Evolutionary conservation across 2,329 filamentous ascomycete genomes (phyloP).

Genomic region (Exserohilum turcica): DNA sequence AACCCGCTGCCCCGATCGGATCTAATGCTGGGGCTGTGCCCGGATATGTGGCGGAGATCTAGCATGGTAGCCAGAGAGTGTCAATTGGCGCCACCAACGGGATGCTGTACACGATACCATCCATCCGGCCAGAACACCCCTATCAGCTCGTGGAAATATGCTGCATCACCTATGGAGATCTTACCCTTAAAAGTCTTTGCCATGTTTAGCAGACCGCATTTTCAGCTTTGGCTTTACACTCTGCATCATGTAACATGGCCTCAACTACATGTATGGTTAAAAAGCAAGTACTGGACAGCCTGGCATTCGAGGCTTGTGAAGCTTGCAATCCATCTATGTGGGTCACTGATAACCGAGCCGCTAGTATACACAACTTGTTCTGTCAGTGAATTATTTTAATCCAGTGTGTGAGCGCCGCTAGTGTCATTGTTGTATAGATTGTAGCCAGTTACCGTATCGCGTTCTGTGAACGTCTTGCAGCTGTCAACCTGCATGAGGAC

Average conservation of each 20-base stretch:
- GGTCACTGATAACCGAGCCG: not conserved
- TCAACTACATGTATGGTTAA: not conserved
- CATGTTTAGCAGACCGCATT: not conserved
- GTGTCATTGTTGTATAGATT: not conserved
- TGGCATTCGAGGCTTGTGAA: not conserved
- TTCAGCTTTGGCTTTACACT: not conserved
- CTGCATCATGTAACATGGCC: not conserved
- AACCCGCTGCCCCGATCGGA: constrained; percentile 8
- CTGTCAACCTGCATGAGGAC: not conserved
- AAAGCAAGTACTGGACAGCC: constrained; percentile 5
- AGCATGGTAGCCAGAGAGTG: not conserved
- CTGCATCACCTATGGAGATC: not conserved
- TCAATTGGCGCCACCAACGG: not conserved
- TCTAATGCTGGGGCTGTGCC: not conserved
- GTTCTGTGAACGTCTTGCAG: not conserved
- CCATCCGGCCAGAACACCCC: not conserved
- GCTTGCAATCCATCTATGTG: not conserved
- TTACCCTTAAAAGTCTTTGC: not conserved
- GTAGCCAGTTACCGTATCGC: not conserved
- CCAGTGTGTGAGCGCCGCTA: not conserved
- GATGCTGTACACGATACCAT: not conserved
- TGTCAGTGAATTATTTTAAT: not conserved
- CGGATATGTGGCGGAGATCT: not conserved
- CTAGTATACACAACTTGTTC: not conserved
- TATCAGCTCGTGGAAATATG: not conserved